Percentiles rank a stretch among this genome's conserved stretches.
phyloP scores from a whole-genome alignment of 345 rosid genomes.

The Syzygium grande region DNA sequence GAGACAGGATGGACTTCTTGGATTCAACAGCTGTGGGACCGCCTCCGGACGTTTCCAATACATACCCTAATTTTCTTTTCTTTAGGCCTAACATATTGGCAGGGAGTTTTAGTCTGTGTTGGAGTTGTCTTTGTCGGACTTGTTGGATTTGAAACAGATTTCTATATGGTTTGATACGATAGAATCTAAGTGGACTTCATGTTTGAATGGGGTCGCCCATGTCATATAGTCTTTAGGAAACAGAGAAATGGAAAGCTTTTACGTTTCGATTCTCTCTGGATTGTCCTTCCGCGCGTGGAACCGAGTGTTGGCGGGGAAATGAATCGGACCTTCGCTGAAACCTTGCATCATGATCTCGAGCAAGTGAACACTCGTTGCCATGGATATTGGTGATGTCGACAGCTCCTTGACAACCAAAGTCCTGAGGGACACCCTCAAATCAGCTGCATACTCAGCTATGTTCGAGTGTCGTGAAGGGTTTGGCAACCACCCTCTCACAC shows the following conservation, averaged over 20 bases:
- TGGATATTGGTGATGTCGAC: conserved; percentile 65
- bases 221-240: too few relatives aligned
- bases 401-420: conserved; percentile 81
- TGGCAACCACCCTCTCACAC: conserved; percentile 62
- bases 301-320: conserved; percentile 81
- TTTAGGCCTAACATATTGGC: too few relatives aligned
- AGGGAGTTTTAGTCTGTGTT: too few relatives aligned
- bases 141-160: too few relatives aligned
- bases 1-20: background rate
- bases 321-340: conserved; percentile 50
- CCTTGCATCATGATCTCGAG: conserved; percentile 59
- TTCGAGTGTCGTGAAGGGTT: conserved; percentile 36
- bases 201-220: too few relatives aligned
- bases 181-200: too few relatives aligned
- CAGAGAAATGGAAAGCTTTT: too few relatives aligned
- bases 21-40: background rate
- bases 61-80: too few relatives aligned
- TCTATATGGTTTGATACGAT: too few relatives aligned
- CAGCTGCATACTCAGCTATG: conserved; percentile 57
- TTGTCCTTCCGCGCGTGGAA: conserved; percentile 63
- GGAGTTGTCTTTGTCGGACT: too few relatives aligned
- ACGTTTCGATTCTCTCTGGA: conserved; percentile 24
- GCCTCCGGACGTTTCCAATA: background rate
- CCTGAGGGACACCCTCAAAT: conserved; percentile 43
- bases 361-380: conserved; percentile 61